phyloP scores from a whole-genome alignment of 2,329 filamentous ascomycete genomes.

The Aspergillus texensis region DNA sequence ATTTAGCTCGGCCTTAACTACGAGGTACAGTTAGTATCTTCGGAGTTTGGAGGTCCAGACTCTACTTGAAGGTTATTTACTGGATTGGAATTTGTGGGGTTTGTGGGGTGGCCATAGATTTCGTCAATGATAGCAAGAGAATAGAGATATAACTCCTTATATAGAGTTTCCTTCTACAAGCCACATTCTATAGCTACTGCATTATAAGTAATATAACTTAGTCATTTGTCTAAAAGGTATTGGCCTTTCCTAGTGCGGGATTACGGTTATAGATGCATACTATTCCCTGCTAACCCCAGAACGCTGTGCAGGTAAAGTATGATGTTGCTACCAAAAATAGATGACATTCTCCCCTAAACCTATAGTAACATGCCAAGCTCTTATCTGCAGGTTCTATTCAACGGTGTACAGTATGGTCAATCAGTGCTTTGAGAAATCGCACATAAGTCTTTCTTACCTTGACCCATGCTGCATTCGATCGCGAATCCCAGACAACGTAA shows the following conservation, averaged over 20 bases:
- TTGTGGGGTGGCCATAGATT: background rate
- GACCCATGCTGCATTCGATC: conserved; percentile 5
- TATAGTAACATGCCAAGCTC: background rate
- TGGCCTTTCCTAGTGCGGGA: too few relatives aligned
- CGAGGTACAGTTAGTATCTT: background rate
- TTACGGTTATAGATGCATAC: too few relatives aligned
- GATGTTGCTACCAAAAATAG: too few relatives aligned
- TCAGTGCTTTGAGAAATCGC: background rate
- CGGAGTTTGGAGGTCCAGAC: background rate
- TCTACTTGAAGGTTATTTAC: too few relatives aligned
- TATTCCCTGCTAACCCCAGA: too few relatives aligned
- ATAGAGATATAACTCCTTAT: background rate
- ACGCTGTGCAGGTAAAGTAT: too few relatives aligned
- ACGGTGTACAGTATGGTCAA: background rate
- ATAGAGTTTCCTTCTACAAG: too few relatives aligned
- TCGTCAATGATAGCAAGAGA: background rate
- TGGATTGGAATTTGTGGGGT: background rate
- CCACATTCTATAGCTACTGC: too few relatives aligned
- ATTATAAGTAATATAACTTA: too few relatives aligned
- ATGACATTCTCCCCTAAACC: too few relatives aligned
- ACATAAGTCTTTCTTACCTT: background rate
- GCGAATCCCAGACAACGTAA: conserved; percentile 14
- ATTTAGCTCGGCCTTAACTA: background rate
- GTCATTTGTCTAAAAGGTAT: too few relatives aligned
- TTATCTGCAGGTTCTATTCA: background rate